Base-by-base conservation (phyloP, 192 early-diverging fungal genomes). In the Linnemannia exigua region DNA sequence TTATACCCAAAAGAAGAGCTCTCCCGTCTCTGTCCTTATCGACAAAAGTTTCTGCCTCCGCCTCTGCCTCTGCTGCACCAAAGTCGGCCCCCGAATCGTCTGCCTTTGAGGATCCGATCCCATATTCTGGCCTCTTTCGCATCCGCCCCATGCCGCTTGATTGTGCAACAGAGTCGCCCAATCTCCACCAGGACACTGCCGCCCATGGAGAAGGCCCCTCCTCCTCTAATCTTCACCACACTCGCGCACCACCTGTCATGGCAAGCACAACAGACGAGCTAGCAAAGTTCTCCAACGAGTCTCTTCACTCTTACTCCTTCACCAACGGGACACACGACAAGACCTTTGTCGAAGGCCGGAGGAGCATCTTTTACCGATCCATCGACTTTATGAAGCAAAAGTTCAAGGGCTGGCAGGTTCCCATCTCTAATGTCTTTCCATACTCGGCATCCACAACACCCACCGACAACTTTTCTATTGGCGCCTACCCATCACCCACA, bases 361-460 rank as follows among this genome's bases (percentile, higher is more conserved):
- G 88, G 28, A 89, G 88, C 75, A 91, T 91, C 69, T 88, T 91
- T 52, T 81, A 82, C 71, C 81, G 88, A 25, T 88, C 87, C 44
- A 89, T 91, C 37, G 90, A 89, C 72, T 91, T 88, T 79, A 91
- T 91, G 90, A 91, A 88, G 78, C 84, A 80, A 76, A 91, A 89
- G 81, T 67, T 91, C 74, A 88, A 90, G 67, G 90, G 90, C 54
- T 91, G 90, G 90, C 85, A 84, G 67, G 79, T 88, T 5, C 85
- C 88, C 63, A 86, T 81, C 44, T 81, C 78, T 48, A 80, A 81
- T 44, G 78, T 73, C 70, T 84, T 77, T 58, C 76, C 82, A 47
- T 47, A 73, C 71, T 85, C 76, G 0, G 68, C 81, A 58, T 67
- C 75, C 35, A 75, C 82, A 38, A 79, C 85, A 12, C 74, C 76